Conservation (phyloP, 768 basidiomycete genomes). For the Auriscalpium microsporum region DNA sequence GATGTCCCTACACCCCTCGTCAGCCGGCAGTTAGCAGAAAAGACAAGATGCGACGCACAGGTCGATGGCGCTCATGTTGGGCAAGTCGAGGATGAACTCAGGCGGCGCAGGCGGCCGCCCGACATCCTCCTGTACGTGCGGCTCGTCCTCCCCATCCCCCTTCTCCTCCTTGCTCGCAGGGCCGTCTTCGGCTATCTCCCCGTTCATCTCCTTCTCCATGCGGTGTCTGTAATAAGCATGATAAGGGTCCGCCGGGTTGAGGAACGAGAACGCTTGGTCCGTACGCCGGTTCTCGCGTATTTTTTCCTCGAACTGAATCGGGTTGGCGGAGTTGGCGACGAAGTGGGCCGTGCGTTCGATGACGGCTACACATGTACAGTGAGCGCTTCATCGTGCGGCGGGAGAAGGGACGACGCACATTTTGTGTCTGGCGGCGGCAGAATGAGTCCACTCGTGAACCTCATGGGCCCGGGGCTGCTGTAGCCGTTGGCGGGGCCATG, state of each 20-base stretch:
- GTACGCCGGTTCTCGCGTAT: constrained; percentile 93
- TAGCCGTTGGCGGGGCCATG: constrained; percentile 29
- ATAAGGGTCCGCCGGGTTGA: constrained; percentile 95
- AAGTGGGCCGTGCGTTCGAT: constrained; percentile 92
- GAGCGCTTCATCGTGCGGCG: neutral
- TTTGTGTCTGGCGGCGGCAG: constrained; percentile 95
- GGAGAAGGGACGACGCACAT: constrained; percentile 38
- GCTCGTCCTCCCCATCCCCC: constrained; percentile 6
- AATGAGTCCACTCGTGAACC: constrained; percentile 80
- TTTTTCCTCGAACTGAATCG: constrained; percentile 90
- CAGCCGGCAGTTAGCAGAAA: neutral
- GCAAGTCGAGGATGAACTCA: constrained; percentile 80
- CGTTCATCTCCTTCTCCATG: constrained; percentile 73
- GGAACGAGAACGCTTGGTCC: constrained; percentile 98
- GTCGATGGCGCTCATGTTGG: constrained; percentile 82
- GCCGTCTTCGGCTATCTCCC: constrained; percentile 61
- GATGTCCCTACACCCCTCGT: constrained; percentile 55
- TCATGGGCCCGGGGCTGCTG: constrained; percentile 30
- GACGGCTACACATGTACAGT: constrained; percentile 46
- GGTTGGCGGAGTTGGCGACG: constrained; percentile 90
- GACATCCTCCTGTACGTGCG: constrained; percentile 36
- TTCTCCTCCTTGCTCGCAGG: constrained; percentile 6
- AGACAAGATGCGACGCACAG: constrained; percentile 52
- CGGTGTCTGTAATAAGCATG: constrained; percentile 96
- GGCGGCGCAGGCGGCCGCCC: constrained; percentile 71